These are phyloP conservation scores for Massarina eburnea DNA, from an alignment of 2,329 filamentous ascomycete genomes.

Conservation along the genomic window DNA sequence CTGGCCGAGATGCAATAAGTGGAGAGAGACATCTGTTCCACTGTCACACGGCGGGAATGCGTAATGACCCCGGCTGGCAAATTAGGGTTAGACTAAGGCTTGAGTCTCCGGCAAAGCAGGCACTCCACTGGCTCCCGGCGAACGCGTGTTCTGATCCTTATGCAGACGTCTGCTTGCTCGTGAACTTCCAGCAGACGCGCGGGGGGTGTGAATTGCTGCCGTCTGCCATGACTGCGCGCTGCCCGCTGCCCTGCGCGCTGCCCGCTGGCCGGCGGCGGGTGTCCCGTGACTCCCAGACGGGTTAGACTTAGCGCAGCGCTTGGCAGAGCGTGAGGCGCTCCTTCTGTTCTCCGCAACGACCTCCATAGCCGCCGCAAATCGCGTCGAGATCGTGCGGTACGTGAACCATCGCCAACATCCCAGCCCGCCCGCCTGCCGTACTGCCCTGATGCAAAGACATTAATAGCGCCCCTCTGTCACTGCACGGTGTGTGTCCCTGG, in stretches of 20 bases:
- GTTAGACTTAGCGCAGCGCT: background rate
- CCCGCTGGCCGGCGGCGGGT: background rate
- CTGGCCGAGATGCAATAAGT: conserved; percentile 39
- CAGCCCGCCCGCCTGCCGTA: conserved; percentile 23
- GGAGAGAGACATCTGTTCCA: conserved; percentile 40
- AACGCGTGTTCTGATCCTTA: conserved; percentile 23
- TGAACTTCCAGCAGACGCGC: background rate
- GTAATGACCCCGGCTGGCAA: conserved; percentile 35
- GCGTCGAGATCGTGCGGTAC: conserved; percentile 36
- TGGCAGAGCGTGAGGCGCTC: conserved; percentile 4
- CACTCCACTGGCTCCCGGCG: conserved; percentile 38
- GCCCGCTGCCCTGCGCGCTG: conserved; percentile 1
- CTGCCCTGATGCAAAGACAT: conserved; percentile 31
- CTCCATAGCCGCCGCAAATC: conserved; percentile 29
- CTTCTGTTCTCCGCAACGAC: conserved; percentile 22
- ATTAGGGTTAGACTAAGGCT: conserved; percentile 39
- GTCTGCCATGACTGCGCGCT: conserved; percentile 1
- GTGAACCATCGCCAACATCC: conserved; percentile 35
- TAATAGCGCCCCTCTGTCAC: conserved; percentile 25
- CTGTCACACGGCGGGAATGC: conserved; percentile 33
- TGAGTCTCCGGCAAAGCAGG: conserved; percentile 39
- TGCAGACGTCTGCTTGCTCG: conserved; percentile 16
- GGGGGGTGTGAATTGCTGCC: conserved; percentile 1
- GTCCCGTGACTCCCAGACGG: conserved; percentile 5
- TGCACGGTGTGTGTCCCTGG: conserved; percentile 24